Evolutionary conservation across 148 eudicot genomes (phyloP).

Genomic region (Hydrangea macrophylla): DNA sequence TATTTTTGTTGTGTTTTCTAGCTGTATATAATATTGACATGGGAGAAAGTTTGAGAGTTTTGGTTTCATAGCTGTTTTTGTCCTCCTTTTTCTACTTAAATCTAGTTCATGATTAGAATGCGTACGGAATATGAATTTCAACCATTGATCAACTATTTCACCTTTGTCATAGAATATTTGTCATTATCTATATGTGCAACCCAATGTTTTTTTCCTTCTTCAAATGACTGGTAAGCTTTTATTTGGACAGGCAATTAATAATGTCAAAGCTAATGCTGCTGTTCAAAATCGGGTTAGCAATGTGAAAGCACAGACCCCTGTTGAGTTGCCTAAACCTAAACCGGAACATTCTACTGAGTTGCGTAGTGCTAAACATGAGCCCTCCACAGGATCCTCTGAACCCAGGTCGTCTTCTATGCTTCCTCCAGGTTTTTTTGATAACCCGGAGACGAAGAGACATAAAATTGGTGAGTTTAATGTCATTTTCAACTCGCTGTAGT

Average conservation of each 20-base stretch:
- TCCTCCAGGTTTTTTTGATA: conserved; percentile 79
- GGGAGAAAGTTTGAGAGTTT: too few species aligned
- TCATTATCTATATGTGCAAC: too few species aligned
- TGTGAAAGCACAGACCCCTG: conserved; percentile 42
- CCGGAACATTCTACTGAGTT: conserved; percentile 27
- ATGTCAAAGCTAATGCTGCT: conserved; percentile 72
- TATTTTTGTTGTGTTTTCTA: too few species aligned
- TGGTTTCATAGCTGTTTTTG: too few species aligned
- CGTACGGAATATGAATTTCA: too few species aligned
- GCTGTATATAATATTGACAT: too few species aligned
- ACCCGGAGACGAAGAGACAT: conserved; percentile 52
- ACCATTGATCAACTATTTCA: too few species aligned
- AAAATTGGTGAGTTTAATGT: conserved; percentile 47
- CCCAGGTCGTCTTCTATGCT: conserved; percentile 50
- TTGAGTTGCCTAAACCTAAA: conserved; percentile 35
- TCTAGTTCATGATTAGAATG: too few species aligned
- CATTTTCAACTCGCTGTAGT: not conserved
- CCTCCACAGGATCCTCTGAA: conserved; percentile 34
- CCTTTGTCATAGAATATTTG: too few species aligned
- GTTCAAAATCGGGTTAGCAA: conserved; percentile 34
- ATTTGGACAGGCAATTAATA: conserved; percentile 60
- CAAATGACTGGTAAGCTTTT: not conserved
- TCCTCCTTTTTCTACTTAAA: too few species aligned
- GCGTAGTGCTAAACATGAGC: conserved; percentile 27
- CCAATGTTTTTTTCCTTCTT: too few species aligned